phyloP scores from a whole-genome alignment of 2,329 filamentous ascomycete genomes.

The Westerdykella aurantiaca region DNA sequence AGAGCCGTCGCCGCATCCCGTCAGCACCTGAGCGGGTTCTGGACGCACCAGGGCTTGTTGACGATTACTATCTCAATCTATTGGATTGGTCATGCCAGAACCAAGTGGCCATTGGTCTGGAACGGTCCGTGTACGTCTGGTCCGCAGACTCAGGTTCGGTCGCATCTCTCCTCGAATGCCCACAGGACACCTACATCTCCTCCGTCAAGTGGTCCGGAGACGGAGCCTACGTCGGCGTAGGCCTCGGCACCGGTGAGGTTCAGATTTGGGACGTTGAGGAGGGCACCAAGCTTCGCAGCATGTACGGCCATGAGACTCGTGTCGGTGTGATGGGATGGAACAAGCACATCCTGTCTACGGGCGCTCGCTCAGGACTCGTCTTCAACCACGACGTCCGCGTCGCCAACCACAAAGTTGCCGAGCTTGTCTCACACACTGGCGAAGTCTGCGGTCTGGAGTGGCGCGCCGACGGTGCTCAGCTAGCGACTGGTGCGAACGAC shows the following conservation, averaged over 20 bases:
- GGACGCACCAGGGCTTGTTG: slow-evolving; percentile 89
- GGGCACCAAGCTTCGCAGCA: slow-evolving; percentile 90
- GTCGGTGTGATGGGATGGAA: slow-evolving; percentile 98
- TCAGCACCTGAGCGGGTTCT: slow-evolving; percentile 94
- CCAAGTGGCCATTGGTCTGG: slow-evolving; percentile 94
- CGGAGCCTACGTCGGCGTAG: slow-evolving; percentile 91
- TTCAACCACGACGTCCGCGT: slow-evolving; percentile 99
- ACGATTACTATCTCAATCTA: slow-evolving; percentile 98
- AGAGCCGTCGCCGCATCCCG: slow-evolving; percentile 85
- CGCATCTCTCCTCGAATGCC: slow-evolving; percentile 79
- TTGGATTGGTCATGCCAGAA: slow-evolving; percentile 98
- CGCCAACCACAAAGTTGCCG: slow-evolving; percentile 94
- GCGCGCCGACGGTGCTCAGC: slow-evolving; percentile 92
- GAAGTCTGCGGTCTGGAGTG: slow-evolving; percentile 98
- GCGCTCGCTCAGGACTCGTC: slow-evolving; percentile 87
- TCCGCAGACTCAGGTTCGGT: slow-evolving; percentile 91
- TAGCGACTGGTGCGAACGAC: slow-evolving; percentile 96
- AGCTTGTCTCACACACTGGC: slow-evolving; percentile 93
- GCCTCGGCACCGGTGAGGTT: slow-evolving; percentile 89
- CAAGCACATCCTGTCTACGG: slow-evolving; percentile 94
- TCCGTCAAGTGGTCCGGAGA: slow-evolving; percentile 99
- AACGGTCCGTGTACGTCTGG: slow-evolving; percentile 97
- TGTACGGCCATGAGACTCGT: slow-evolving; percentile 94
- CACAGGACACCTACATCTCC: slow-evolving; percentile 88
- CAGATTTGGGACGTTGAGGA: slow-evolving; percentile 99